Base-by-base conservation (phyloP, 768 basidiomycete genomes). In the Trametes coccinea region DNA sequence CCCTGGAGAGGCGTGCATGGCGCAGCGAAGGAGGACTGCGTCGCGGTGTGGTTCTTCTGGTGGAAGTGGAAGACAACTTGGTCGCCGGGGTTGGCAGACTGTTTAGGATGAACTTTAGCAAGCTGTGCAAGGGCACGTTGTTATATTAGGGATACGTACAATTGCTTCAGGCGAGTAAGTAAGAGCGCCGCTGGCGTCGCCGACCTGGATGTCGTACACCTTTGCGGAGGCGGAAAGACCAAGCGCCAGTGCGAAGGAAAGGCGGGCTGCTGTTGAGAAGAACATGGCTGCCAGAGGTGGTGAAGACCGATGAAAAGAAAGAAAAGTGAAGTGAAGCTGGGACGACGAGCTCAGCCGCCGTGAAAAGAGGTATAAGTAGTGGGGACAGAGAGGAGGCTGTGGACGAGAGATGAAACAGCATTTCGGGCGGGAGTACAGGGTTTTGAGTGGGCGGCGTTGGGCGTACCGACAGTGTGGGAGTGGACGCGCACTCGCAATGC, bases 21-120 rank as follows among this genome's bases (percentile, higher is more conserved):
- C 63, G 67, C 61, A 1, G 71, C 70, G 54, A 78, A 75, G 10
- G 73, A 73, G 2, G 71, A 73, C 65, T 74, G 74, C 33, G 72
- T 72, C 16, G 69, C 74, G 4, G 74, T 70, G 65, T 75, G 72
- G 72, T 85, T 85, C 67, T 75, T 84, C 44, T 82, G 79, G 60
- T 81, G 73, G 75, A 86, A 87, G 61, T 81, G 80, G 76, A 85
- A 87, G 60, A 82, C 77, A 50, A 87, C 83, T 71, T 82, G 81
- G 71, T 87, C 85, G 53, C 84, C 84, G 58, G 75, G 69, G 44
- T 75, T 67, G 17, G 83, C 84, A 59, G 70, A 69, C 82, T 83
- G 66, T 17, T 67, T 2, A 4, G 34, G 29, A 14, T 39, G 27
- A 11, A 45, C 9, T 5, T 57, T 39, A 53, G 56, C 8, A 30